These are phyloP conservation scores for Echites panduratus DNA, from an alignment of 257 asterid species.

Conservation along the genomic window DNA sequence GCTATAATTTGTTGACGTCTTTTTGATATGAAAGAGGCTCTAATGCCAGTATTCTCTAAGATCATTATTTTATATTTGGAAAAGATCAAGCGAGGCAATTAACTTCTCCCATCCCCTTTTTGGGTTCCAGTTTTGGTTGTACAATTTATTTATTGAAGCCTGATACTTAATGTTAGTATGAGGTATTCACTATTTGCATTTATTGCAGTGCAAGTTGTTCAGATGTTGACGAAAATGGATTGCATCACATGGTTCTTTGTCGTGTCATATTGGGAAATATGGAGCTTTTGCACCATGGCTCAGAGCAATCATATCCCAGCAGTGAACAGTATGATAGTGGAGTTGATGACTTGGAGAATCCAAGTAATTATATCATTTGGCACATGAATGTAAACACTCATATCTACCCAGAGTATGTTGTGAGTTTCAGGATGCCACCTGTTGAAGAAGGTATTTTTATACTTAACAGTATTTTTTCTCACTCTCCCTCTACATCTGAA, in stretches of 20 bases:
- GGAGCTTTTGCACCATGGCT: conserved; percentile 22
- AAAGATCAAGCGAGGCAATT: neutral
- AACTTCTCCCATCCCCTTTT: neutral
- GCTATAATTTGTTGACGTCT: neutral
- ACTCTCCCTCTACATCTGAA: neutral
- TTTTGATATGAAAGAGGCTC: neutral
- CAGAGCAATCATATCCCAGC: conserved; percentile 23
- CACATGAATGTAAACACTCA: conserved; percentile 21
- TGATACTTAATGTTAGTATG: neutral
- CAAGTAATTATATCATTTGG: conserved; percentile 27
- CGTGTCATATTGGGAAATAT: conserved; percentile 21
- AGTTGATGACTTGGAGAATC: conserved; percentile 24
- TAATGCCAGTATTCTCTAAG: neutral
- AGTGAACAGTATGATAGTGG: conserved; percentile 25
- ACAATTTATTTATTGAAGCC: neutral
- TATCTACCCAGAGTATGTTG: conserved; percentile 24
- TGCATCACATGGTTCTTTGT: conserved; percentile 12
- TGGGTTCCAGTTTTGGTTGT: neutral
- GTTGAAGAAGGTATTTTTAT: conserved; percentile 2
- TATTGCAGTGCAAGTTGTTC: conserved; percentile 13
- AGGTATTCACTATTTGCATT: conserved; percentile 6
- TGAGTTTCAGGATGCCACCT: conserved; percentile 22
- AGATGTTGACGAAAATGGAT: conserved; percentile 23
- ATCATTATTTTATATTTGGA: too few relatives aligned
- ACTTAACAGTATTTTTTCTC: neutral